Evolutionary conservation across 345 rosid species (phyloP), one percentile per base, ranked within the genome.

Genomic region (Brassica juncea): DNA sequence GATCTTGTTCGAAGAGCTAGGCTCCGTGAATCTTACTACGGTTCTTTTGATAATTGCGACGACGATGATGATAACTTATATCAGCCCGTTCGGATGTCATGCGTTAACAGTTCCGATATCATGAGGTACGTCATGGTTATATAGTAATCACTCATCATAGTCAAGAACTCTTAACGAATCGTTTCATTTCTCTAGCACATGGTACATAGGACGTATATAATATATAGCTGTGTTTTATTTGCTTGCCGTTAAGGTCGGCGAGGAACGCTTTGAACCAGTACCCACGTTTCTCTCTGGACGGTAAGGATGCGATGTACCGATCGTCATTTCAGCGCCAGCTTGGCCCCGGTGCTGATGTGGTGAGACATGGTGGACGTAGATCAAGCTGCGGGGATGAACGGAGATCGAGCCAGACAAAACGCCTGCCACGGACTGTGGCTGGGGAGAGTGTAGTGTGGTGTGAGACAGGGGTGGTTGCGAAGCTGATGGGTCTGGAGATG

Each of bases 261-360:
- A 87, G 94, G 80, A 89, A 88, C 62, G 98, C 97, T 0, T 69
- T 94, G 86, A 91, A 90, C 78, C 94, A 94, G 77, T 92, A 94
- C 84, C 98, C 98, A 31, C 88, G 98, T 1, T 94, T 94, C 77
- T 94, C 98, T 0, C 87, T 94, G 0, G 98, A 94, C 19, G 98
- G 97, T 6, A 92, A 84, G 82, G 98, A 94, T 59, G 93, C 98
- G 4, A 92, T 90, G 97, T 92, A 94, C 70, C 80, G 91, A 23
- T 92, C 92, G 9, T 94, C 98, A 0, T 94, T 94, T 73, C 69
- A 80, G 68, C 49, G 75, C 66, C 82, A 62, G 19, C 71, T 74
- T 27, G 87, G 86, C 74, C 6, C 66, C 19, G 12, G 67, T 39
- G 76, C 37, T 44, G 77, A 66, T 23, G 8, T 75, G 75, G 70